Conservation (phyloP, 306 rosid species). For the Abrus pulchellus region DNA sequence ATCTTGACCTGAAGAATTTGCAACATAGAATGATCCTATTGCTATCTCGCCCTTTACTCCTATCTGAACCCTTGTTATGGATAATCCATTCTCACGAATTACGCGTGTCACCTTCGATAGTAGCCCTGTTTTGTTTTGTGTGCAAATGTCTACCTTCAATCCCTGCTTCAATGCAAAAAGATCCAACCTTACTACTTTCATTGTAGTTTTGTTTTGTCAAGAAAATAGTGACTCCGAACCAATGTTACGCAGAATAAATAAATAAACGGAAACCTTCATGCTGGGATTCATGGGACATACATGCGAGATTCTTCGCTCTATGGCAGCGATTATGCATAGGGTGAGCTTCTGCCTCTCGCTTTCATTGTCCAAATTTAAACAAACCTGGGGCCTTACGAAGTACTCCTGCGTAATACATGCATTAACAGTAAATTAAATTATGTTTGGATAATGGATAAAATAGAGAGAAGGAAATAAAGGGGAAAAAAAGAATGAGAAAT, state of each 20-base stretch:
- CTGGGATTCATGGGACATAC: slow-evolving; percentile 42
- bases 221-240: not conserved
- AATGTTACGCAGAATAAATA: not conserved
- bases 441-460: no score
- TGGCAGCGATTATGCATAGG: slow-evolving; percentile 66
- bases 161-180: slow-evolving; percentile 49
- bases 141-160: slow-evolving; percentile 57
- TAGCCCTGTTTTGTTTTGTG: slow-evolving; percentile 59
- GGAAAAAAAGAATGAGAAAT: no score
- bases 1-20: slow-evolving; percentile 57
- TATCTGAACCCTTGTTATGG: slow-evolving; percentile 58
- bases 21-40: slow-evolving; percentile 65
- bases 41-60: slow-evolving; percentile 58
- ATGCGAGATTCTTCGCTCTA: slow-evolving; percentile 70
- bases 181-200: not conserved
- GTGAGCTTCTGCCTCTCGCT: slow-evolving; percentile 62
- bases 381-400: slow-evolving; percentile 59
- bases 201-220: not conserved
- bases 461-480: no score
- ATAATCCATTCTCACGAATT: slow-evolving; percentile 67
- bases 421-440: not conserved
- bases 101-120: slow-evolving; percentile 65
- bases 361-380: slow-evolving; percentile 54
- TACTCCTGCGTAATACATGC: slow-evolving; percentile 60
- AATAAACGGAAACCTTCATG: not conserved